Evolutionary conservation across 2,329 filamentous ascomycete species (phyloP), one percentile per base, ranked within the genome.

Genomic region (Bipolaris victoriae): DNA sequence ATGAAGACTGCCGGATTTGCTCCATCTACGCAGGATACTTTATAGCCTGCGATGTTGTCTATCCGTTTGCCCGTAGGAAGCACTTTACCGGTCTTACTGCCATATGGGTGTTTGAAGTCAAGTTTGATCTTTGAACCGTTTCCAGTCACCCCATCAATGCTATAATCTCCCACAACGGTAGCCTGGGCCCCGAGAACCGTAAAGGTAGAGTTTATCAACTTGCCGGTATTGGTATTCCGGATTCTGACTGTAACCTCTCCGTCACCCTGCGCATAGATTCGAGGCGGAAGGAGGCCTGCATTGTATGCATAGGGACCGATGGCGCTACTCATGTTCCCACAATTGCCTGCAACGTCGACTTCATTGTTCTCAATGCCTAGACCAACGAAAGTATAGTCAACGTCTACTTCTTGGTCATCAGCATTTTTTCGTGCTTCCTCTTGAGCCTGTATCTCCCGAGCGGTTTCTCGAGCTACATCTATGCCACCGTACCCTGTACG

Each of bases 291-390:
- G 1, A 88, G 60, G 2, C 82, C 79, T 22, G 80, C 73, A 76
- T 91, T 76, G 69, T 87, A 78, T 2, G 86, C 86, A 67, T 85
- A 88, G 0, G 89, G 88, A 0, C 88, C 90, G 44, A 68, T 61
- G 0, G 89, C 88, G 0, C 88, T 90, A 48, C 91, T 85, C 87
- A 92, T 89, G 71, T 91, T 91, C n/a, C 89, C 89, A 69, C 89
- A 91, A 65, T 91, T 92, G 22, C 88, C 86, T 0, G 86, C 85
- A 66, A 85, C 83, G 66, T 91, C 89, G 2, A 92, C 80, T 31
- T 79, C 76, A 4, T 78, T 78, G 63, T 88, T 82, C 50, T 83
- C 83, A 52, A 91, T 83, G 2, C 88, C 88, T 6, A 91, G 78
- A 37, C 88, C 86, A 1, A 88, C 84, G 69, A 92, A 92, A 0